These are phyloP conservation scores for Suillus brevipes DNA, from an alignment of 768 basidiomycete species.

Conservation along the genomic window DNA sequence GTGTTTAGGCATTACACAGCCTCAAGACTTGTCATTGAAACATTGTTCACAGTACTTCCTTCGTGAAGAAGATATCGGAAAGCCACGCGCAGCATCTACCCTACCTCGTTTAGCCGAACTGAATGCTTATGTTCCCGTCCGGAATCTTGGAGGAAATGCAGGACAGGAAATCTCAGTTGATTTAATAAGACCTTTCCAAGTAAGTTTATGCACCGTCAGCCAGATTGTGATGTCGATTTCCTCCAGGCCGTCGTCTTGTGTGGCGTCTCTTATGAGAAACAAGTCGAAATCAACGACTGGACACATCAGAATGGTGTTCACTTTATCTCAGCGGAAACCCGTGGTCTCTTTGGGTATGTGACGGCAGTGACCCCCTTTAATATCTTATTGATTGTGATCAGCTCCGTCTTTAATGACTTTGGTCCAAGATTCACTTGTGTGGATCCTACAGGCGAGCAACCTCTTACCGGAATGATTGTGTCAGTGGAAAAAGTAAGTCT, in stretches of 20 bases:
- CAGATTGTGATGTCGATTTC: background rate
- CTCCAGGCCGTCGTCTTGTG: slow-evolving; percentile 86
- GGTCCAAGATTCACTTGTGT: slow-evolving; percentile 93
- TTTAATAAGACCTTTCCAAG: slow-evolving; percentile 86
- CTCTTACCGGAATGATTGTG: slow-evolving; percentile 92
- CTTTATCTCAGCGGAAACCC: slow-evolving; percentile 90
- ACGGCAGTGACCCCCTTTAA: background rate
- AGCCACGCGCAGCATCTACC: slow-evolving; percentile 82
- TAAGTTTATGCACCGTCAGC: slow-evolving; percentile 32
- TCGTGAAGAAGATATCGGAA: slow-evolving; percentile 82
- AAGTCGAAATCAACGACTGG: slow-evolving; percentile 95
- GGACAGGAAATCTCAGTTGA: slow-evolving; percentile 82
- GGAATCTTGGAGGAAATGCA: slow-evolving; percentile 72
- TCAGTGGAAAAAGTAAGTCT: slow-evolving; percentile 76
- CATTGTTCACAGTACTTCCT: slow-evolving; percentile 79
- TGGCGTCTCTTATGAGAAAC: slow-evolving; percentile 72
- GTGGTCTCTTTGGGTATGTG: slow-evolving; percentile 89
- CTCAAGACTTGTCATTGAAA: background rate
- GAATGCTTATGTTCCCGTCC: slow-evolving; percentile 94
- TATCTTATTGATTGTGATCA: slow-evolving; percentile 32
- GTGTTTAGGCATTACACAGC: slow-evolving; percentile 22
- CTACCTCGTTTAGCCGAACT: slow-evolving; percentile 89
- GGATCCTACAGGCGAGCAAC: slow-evolving; percentile 97
- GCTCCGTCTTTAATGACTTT: slow-evolving; percentile 95
- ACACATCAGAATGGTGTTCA: slow-evolving; percentile 86